Base-by-base conservation (phyloP, 2,329 filamentous ascomycete species). In the Trichoderma asperellum region DNA sequence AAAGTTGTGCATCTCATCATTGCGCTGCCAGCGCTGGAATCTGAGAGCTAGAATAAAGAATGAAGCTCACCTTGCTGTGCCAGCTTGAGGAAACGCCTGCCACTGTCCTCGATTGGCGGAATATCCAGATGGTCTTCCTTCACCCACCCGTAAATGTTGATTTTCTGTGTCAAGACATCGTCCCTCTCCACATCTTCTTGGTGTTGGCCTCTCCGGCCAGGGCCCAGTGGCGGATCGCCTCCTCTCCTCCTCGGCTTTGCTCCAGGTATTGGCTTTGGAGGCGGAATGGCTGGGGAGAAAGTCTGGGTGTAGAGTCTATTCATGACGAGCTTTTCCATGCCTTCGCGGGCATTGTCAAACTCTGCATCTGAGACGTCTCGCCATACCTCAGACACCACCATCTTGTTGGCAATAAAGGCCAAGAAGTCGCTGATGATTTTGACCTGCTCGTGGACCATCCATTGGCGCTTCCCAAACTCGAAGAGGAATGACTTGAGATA, bases 261-360 rank as follows among this genome's bases (percentile, higher is more conserved):
- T 24, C 88, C 89, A 29, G 91, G 87, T 43, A 91, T 86, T 2
- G 91, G 90, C 71, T 93, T 91, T 4, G 93, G 91, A 0, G 93
- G 86, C 4, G 93, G 89, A 72, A 99, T 99, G 16, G 93, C 93
- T 0, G 96, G 96, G 0, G 95, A 97, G 78, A 99, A 99, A 0
- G 96, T 98, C 79, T 99, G 96, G 0, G 90, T 89, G 79, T 99
- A 99, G 5, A 99, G 83, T 68, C 96, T 86, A 78, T 99, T 99
- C 96, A 99, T 99, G 73, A 99, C 96, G 4, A 99, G 86, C 79
- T 99, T 99, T 83, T 99, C 96, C 96, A 99, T 99, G 40, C 96
- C 96, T 81, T 99, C 96, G 74, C 94, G 90, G 16, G 96, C 96
- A 79, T 99, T 99, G 80, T 99, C 96, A 75, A 99, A 99, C 76